These are phyloP conservation scores for Bryoglossum gracile DNA, from an alignment of 495 filamentous ascomycete species.

Conservation along the genomic window DNA sequence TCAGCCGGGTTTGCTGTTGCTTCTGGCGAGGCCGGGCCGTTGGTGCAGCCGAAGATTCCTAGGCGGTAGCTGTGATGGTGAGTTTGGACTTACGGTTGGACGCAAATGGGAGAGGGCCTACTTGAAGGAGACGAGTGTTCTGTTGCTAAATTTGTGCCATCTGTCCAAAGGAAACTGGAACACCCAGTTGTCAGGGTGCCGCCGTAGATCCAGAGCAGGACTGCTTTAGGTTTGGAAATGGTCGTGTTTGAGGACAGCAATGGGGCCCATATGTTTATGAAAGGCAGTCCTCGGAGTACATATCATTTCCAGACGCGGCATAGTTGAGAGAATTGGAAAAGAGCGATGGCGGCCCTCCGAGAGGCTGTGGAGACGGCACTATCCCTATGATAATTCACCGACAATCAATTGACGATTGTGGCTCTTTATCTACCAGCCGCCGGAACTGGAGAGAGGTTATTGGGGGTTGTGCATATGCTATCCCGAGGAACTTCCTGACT, in stretches of 20 bases:
- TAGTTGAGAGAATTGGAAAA: too few relatives aligned
- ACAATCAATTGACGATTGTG: slow-evolving; percentile 35
- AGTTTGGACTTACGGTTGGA: too few relatives aligned
- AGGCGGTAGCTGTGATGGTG: too few relatives aligned
- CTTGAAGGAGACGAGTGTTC: too few relatives aligned
- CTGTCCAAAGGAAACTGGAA: too few relatives aligned
- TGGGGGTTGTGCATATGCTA: slow-evolving; percentile 48
- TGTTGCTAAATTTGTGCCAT: too few relatives aligned
- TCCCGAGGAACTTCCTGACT: slow-evolving; percentile 42
- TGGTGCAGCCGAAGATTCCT: too few relatives aligned
- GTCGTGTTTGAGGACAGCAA: slow-evolving; percentile 50
- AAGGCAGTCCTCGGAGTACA: slow-evolving; percentile 7
- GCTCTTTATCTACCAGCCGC: too few relatives aligned
- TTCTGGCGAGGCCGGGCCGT: too few relatives aligned
- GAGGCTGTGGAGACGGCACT: slow-evolving; percentile 24
- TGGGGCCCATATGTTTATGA: not conserved
- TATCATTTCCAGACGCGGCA: slow-evolving; percentile 51
- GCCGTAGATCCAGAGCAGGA: slow-evolving; percentile 70
- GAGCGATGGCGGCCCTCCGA: slow-evolving; percentile 70
- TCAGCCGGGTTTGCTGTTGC: too few relatives aligned
- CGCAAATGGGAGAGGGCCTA: too few relatives aligned
- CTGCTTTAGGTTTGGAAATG: slow-evolving; percentile 46
- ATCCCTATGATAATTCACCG: slow-evolving; percentile 26
- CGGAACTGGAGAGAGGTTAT: slow-evolving; percentile 39
- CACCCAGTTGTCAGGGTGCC: slow-evolving; percentile 49